Base-by-base conservation (phyloP, 495 filamentous ascomycete genomes). In the Entonaema liquescens region DNA sequence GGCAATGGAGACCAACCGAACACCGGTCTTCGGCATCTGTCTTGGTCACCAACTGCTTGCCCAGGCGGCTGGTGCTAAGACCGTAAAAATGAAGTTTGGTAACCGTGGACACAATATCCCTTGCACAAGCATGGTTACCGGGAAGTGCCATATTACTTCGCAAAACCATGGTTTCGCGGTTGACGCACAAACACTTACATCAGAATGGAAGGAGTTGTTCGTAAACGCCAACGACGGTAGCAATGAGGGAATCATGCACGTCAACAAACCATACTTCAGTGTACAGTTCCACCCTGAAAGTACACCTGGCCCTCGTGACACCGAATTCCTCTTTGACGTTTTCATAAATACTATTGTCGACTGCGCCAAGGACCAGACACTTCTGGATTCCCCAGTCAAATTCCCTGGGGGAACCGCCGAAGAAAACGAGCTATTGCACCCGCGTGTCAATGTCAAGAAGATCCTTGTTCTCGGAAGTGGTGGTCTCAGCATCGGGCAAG, bases 91-190 rank as follows among this genome's bases (percentile, higher is more conserved):
- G 92, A 97, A 97, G 84, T 99, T 98, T 75, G 95, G 95, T 81
- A 99, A 99, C 81, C 92, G 95, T 74, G 95, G 95, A 38, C 94
- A 97, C 84, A 99, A 99, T 78, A 98, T 99, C 76, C 95, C 95
- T 26, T 98, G 95, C 83, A 98, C 94, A 23, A 97, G 92, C 79
- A 88, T 94, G 85, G 81, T 97, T 65, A 94, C 94, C 38, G 96
- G 95, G 57, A 92, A 93, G 79, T 99, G 95, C 78, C 93, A 98
- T 80, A 99, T 99, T 77, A 99, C 95, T 21, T 98, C 95, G 2
- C 95, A 99, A 79, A 99, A 99, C 76, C 94, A 97, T 77, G 95
- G 95, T 77, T 99, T 89, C 75, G 95, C 93, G 15, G 95, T 99
- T 40, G 93, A 97, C 77, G 83, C 93, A 3, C 80, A 82, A 57